These are phyloP conservation scores for Leccinum subgranulosum DNA, from an alignment of 768 basidiomycete genomes.

Conservation along the genomic window DNA sequence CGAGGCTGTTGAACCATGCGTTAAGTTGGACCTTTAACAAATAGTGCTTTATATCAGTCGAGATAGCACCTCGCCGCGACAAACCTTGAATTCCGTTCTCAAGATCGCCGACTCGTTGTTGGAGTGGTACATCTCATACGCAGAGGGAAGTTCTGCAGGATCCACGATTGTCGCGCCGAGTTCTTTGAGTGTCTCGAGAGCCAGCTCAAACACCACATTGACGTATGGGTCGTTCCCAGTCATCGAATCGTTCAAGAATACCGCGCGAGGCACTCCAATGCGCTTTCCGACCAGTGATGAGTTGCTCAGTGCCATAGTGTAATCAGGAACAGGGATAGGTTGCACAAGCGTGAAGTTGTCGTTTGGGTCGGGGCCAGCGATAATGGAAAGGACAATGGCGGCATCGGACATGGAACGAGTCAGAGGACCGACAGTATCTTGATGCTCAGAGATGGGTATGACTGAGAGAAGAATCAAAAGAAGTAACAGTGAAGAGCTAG, in stretches of 20 bases:
- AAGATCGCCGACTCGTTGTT: conserved; percentile 56
- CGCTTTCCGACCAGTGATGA: conserved; percentile 49
- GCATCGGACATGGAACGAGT: conserved; percentile 52
- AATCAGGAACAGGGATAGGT: conserved; percentile 52
- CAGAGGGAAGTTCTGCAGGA: conserved; percentile 59
- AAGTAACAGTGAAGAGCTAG: not conserved
- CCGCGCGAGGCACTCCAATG: conserved; percentile 49
- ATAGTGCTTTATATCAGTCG: not conserved
- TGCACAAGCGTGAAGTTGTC: conserved; percentile 55
- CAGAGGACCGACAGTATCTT: conserved; percentile 60
- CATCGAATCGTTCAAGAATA: conserved; percentile 31
- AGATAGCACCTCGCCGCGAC: not conserved
- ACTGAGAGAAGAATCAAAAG: conserved; percentile 33
- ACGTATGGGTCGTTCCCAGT: conserved; percentile 28
- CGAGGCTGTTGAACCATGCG: conserved; percentile 42
- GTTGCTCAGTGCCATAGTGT: conserved; percentile 46
- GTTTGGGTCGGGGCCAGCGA: conserved; percentile 52
- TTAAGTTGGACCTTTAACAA: conserved; percentile 47
- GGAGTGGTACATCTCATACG: conserved; percentile 44
- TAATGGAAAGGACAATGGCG: conserved; percentile 52
- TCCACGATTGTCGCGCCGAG: conserved; percentile 55
- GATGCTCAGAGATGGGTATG: conserved; percentile 53
- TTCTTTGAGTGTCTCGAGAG: conserved; percentile 34
- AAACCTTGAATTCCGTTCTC: conserved; percentile 58
- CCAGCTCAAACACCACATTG: conserved; percentile 37